A percentile compares a stretch with the other conserved stretches of the same genome.
Conservation (phyloP, 768 basidiomycete species). For the Collybia sp. region DNA sequence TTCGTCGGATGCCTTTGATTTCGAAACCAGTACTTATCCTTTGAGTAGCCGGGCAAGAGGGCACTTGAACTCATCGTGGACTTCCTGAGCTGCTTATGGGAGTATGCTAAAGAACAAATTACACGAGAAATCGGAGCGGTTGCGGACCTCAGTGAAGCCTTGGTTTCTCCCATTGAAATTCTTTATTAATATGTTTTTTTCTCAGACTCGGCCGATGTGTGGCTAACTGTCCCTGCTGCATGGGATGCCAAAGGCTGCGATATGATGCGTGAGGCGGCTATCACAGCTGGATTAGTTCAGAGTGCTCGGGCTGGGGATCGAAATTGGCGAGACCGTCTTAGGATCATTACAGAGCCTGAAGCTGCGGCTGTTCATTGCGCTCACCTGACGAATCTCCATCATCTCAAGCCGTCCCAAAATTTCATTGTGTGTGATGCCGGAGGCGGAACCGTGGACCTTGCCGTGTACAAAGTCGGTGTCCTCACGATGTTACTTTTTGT, state of each 20-base stretch:
- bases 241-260: slow-evolving; percentile 87
- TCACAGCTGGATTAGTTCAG: slow-evolving; percentile 75
- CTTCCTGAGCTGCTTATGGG: slow-evolving; percentile 80
- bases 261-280: slow-evolving; percentile 83
- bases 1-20: slow-evolving; percentile 30
- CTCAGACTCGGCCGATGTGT: slow-evolving; percentile 77
- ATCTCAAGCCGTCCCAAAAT: slow-evolving; percentile 73
- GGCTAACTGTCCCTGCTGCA: slow-evolving; percentile 85
- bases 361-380: slow-evolving; percentile 92
- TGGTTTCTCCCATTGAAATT: slow-evolving; percentile 1
- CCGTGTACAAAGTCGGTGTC: slow-evolving; percentile 51
- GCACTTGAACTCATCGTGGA: slow-evolving; percentile 80
- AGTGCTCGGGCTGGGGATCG: slow-evolving; percentile 65
- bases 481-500: neutral
- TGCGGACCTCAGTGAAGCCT: slow-evolving; percentile 69
- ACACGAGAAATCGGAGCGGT: slow-evolving; percentile 84
- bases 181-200: slow-evolving; percentile 7
- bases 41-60: slow-evolving; percentile 61
- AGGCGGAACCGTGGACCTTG: slow-evolving; percentile 67
- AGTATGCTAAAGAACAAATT: slow-evolving; percentile 83
- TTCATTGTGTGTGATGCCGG: slow-evolving; percentile 94
- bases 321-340: slow-evolving; percentile 75
- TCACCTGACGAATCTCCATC: slow-evolving; percentile 74
- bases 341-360: slow-evolving; percentile 80
- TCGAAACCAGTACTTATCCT: slow-evolving; percentile 7